These are phyloP conservation scores for Ophiostoma australiae DNA, from an alignment of 2,329 filamentous ascomycete genomes.

Conservation along the genomic window DNA sequence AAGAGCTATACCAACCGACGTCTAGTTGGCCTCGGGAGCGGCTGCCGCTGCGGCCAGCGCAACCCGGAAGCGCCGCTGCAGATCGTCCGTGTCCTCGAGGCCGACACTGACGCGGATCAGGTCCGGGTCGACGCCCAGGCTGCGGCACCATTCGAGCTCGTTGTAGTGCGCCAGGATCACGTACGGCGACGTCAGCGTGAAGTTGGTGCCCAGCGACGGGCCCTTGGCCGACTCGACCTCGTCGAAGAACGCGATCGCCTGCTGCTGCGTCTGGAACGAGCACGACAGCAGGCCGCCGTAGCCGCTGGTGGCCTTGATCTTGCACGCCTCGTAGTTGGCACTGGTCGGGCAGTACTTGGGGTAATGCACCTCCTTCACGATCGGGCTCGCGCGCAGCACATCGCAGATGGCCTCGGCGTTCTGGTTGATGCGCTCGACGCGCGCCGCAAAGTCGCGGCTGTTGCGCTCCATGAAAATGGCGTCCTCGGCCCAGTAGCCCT, in stretches of 20 bases:
- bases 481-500: slow-evolving; percentile 93
- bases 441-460: slow-evolving; percentile 79
- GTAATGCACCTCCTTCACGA: slow-evolving; percentile 78
- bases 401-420: slow-evolving; percentile 82
- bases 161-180: slow-evolving; percentile 85
- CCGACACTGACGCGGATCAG: slow-evolving; percentile 86
- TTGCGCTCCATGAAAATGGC: slow-evolving; percentile 93
- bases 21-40: neutral
- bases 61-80: slow-evolving; percentile 58
- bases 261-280: slow-evolving; percentile 64
- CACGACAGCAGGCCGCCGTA: slow-evolving; percentile 88
- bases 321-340: slow-evolving; percentile 67
- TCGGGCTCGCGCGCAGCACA: slow-evolving; percentile 55
- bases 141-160: slow-evolving; percentile 84
- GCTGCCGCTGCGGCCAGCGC: slow-evolving; percentile 61
- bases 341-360: slow-evolving; percentile 63
- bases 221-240: slow-evolving; percentile 83
- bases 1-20: too few species aligned
- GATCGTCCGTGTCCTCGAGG: slow-evolving; percentile 67
- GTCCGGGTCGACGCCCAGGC: slow-evolving; percentile 74
- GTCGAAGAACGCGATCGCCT: slow-evolving; percentile 81
- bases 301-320: slow-evolving; percentile 52
- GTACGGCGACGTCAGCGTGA: slow-evolving; percentile 87
- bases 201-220: slow-evolving; percentile 92
- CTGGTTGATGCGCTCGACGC: slow-evolving; percentile 76